Evolutionary conservation across 2,329 filamentous ascomycete genomes (phyloP), one percentile per base, ranked within the genome.

Genomic region (Chrysoporthe deuterocubensis): DNA sequence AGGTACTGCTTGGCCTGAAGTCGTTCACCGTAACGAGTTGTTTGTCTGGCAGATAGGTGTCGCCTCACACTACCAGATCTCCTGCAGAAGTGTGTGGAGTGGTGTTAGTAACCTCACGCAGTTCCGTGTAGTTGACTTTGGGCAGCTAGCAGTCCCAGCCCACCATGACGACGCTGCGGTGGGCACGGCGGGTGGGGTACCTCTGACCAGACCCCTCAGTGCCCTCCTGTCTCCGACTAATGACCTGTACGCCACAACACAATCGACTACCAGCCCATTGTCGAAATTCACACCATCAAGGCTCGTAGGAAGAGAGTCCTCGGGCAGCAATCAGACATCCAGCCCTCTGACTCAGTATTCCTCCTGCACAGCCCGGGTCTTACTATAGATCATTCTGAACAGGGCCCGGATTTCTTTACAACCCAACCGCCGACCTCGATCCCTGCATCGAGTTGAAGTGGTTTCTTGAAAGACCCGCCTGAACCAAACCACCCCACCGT

Each of bases 181-280:
- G 79, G 79, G 26, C 26, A 26, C 26, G 26, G 26, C 26, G 26
- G 79, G 78, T 76, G 73, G 69, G 74, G 80, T 11, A 34, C 13
- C 18, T 32, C 26, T 32, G 57, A 26, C 18, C 57, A 60, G 57
- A 8, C 57, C 57, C 57, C 42, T 44, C 40, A 60, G 57, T 3
- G 40, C 57, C 57, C 42, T 44, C 40, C 42, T 60, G 57, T 80
- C 80, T 79, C 76, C 21, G 7, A 18, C 21, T 44, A 54, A 14
- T 48, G 58, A 61, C 16, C 42, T 46, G 42, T 21, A 48, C 60
- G 60, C 60, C 44, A 52, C 44, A 13, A 8, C 44, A 57, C 52
- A 56, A 44, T 57, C 52, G 32, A 56, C 62, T 5, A 13, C 37
- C 50, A n/a, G 43, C n/a, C 48, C 42, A 46, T 61, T 61, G 42